Conservation (phyloP, 148 eudicot species). For the Amaranthus cruentus region DNA sequence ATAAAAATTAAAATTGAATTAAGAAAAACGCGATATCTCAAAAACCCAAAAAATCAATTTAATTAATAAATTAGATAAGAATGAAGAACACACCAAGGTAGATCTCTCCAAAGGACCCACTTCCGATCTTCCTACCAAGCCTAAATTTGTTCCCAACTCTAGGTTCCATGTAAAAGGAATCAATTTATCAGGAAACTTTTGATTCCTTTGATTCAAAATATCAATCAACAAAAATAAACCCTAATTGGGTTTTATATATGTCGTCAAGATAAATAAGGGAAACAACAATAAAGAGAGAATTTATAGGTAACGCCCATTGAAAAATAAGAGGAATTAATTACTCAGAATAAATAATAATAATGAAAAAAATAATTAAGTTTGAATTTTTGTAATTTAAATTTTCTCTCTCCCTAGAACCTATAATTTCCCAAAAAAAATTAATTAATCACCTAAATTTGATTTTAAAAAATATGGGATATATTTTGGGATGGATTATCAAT, state of each 20-base stretch:
- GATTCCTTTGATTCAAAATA: not conserved
- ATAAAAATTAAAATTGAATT: not conserved
- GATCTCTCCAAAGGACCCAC: slow-evolving; percentile 87
- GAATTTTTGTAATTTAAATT: not conserved
- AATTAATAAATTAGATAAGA: not conserved
- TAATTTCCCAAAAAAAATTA: not conserved
- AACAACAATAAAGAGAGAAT: slow-evolving; percentile 9
- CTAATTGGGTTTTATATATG: slow-evolving; percentile 3
- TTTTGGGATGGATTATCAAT: not conserved
- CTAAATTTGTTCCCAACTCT: slow-evolving; percentile 72
- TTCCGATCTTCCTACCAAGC: slow-evolving; percentile 70
- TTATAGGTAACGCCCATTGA: slow-evolving; percentile 25
- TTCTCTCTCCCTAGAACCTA: not conserved
- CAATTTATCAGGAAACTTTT: slow-evolving; percentile 1
- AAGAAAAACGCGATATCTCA: not conserved
- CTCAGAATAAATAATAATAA: not conserved
- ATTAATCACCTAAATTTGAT: not conserved
- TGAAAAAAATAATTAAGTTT: not conserved
- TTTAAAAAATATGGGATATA: not conserved
- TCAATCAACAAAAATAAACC: slow-evolving; percentile 12
- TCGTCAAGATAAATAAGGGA: slow-evolving; percentile 9
- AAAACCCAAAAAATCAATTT: not conserved
- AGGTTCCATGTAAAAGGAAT: slow-evolving; percentile 50
- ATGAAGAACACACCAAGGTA: slow-evolving; percentile 43
- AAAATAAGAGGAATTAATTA: not conserved